phyloP scores from a whole-genome alignment of 345 rosid genomes.

The Populus nigra region DNA sequence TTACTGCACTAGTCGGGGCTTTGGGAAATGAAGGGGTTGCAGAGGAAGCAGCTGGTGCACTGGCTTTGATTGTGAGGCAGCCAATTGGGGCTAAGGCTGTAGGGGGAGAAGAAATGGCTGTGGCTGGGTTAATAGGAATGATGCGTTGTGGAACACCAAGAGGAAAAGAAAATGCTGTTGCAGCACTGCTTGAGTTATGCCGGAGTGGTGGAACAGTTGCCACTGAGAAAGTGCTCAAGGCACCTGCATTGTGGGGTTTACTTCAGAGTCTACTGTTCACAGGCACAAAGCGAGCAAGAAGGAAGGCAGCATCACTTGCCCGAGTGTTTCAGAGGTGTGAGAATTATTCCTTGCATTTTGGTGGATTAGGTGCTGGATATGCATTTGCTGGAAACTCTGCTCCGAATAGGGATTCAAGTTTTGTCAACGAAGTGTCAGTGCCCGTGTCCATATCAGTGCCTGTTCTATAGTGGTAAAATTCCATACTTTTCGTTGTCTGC shows the following conservation, averaged over 20 bases:
- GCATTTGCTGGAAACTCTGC: constrained; percentile 61
- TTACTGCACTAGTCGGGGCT: constrained; percentile 68
- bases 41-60: constrained; percentile 89
- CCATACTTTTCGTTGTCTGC: constrained; percentile 4
- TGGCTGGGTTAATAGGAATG: constrained; percentile 66
- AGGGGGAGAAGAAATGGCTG: constrained; percentile 68
- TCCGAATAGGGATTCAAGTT: constrained; percentile 40
- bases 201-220: constrained; percentile 69
- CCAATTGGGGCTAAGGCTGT: constrained; percentile 72
- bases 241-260: constrained; percentile 77
- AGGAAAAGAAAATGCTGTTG: constrained; percentile 94
- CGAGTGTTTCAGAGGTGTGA: constrained; percentile 82
- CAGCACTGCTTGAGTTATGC: constrained; percentile 91
- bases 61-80: constrained; percentile 82
- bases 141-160: constrained; percentile 89
- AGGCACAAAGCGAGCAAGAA: constrained; percentile 88
- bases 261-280: constrained; percentile 76
- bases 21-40: constrained; percentile 70
- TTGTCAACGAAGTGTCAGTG: constrained; percentile 63
- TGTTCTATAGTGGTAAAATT: constrained; percentile 47
- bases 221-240: constrained; percentile 65
- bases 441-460: constrained; percentile 64
- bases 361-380: constrained; percentile 57
- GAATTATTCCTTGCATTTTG: constrained; percentile 48
- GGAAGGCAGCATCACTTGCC: constrained; percentile 93